Base-by-base conservation (phyloP, 352 stramenopile genomes). In the Globisporangium splendens region DNA sequence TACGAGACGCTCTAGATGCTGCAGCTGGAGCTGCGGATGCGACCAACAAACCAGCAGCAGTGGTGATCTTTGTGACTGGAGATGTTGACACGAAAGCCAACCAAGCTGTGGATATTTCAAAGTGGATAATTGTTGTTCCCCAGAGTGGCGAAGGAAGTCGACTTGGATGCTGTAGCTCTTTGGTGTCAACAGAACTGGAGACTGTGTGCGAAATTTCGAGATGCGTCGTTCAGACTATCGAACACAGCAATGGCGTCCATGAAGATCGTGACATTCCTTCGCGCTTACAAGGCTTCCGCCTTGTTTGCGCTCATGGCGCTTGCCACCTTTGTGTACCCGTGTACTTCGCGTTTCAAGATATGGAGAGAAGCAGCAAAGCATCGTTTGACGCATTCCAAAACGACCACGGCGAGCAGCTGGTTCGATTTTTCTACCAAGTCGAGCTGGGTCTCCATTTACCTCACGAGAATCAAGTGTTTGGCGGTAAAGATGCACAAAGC, bases 321-420 rank as follows among this genome's bases (percentile, higher is more conserved):
- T 61, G 54, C 8, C 54, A 61, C 10, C n/a, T 61, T 1, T 61
- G 54, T 31, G 41, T 21, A 1, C 54, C 31, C 3, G 46, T 61
- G 8, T 33, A 20, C 3, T 48, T 54, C 35, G 44, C 46, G 10
- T 48, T 61, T 20, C 3, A 31, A 20, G 18, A 28, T 13, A 5
- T 17, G 8, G 24, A 10, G 2, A 21, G n/a, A 3, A 54, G n/a
- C 0, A 48, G 46, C 15, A 5, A 31, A 31, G 18, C 3, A 14
- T 24, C 18, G 11, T 3, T 17, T 8, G 44, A 47, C 14, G 3
- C 20, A 2, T 41, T 41, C 18, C 0, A 42, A 6, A 33, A 7
- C 2, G 3, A 10, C 6, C 46, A 22, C 15, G 44, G n/a, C 1
- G 10, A 22, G 3, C 20, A 54, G 21, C 21, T 61, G 31, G 1